These are phyloP conservation scores for Kluyveromyces sp. DNA, from an alignment of 1,139 yeast species.

Conservation along the genomic window DNA sequence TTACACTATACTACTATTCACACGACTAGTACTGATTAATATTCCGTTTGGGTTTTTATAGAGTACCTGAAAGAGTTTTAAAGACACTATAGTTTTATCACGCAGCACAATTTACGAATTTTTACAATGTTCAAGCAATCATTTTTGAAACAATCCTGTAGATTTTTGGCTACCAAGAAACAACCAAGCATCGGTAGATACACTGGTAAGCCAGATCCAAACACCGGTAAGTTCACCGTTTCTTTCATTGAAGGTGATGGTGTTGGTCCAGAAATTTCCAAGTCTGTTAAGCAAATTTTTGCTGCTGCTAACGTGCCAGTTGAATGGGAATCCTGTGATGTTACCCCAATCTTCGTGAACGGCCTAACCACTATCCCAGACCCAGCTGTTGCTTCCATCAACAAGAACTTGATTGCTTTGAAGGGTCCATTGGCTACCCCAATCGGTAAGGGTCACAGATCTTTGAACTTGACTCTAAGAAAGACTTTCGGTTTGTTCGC, in stretches of 20 bases:
- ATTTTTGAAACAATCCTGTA: conserved; percentile 17
- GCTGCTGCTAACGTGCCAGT: conserved; percentile 91
- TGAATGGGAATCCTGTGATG: conserved; percentile 96
- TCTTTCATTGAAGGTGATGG: conserved; percentile 99
- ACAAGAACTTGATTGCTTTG: conserved; percentile 86
- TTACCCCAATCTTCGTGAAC: conserved; percentile 83
- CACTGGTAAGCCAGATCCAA: conserved; percentile 27
- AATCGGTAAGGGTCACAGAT: conserved; percentile 96
- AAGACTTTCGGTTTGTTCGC: conserved; percentile 95
- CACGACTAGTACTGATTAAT: too few species aligned
- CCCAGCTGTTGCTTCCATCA: conserved; percentile 85
- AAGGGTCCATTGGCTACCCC: conserved; percentile 99
- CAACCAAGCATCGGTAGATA: conserved; percentile 27
- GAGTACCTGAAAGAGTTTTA: too few species aligned
- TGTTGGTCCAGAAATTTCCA: conserved; percentile 91
- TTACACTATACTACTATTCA: too few species aligned
- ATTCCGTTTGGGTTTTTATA: neutral
- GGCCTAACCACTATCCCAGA: conserved; percentile 94
- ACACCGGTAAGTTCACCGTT: conserved; percentile 77
- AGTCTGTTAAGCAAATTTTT: conserved; percentile 86
- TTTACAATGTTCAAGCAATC: conserved; percentile 18
- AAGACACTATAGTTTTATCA: too few species aligned
- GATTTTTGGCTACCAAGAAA: conserved; percentile 19
- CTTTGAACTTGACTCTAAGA: conserved; percentile 93
- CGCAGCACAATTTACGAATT: too few species aligned